Evolutionary conservation across 768 basidiomycete genomes (phyloP).

Genomic region (Kwoniella sp.): DNA sequence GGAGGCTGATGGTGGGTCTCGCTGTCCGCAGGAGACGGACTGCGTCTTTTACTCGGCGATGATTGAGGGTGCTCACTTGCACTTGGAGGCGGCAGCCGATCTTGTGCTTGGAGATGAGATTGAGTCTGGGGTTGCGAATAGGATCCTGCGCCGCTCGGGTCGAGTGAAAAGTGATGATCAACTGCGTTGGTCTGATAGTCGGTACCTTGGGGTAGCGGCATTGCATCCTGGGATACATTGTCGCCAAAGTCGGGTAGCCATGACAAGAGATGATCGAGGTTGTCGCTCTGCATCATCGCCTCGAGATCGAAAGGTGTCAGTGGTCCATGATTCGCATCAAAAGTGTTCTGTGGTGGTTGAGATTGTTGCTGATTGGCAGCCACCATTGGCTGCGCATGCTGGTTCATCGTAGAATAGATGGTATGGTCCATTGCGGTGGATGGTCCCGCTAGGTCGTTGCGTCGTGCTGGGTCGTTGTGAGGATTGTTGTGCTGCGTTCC

Average conservation of each 20-base stretch:
- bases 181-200: neutral
- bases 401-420: neutral
- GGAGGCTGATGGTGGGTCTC: neutral
- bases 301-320: constrained; percentile 42
- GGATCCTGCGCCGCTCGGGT: neutral
- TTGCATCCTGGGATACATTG: constrained; percentile 4
- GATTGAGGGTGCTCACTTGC: constrained; percentile 12
- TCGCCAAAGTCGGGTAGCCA: constrained; percentile 45
- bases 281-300: constrained; percentile 36
- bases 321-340: neutral
- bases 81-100: neutral
- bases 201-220: constrained; percentile 1
- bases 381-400: neutral
- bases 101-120: neutral
- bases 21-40: constrained; percentile 11
- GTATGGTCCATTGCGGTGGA: neutral
- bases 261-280: constrained; percentile 39
- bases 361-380: neutral
- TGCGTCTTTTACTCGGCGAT: constrained; percentile 6
- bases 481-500: neutral
- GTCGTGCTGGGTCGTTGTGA: neutral
- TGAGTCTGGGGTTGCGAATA: neutral
- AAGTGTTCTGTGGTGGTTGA: constrained; percentile 1
- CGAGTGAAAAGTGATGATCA: constrained; percentile 5
- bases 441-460: neutral